These are phyloP conservation scores for Wickerhamomyces tratensis DNA, from an alignment of 805 yeast genomes.

Conservation along the genomic window DNA sequence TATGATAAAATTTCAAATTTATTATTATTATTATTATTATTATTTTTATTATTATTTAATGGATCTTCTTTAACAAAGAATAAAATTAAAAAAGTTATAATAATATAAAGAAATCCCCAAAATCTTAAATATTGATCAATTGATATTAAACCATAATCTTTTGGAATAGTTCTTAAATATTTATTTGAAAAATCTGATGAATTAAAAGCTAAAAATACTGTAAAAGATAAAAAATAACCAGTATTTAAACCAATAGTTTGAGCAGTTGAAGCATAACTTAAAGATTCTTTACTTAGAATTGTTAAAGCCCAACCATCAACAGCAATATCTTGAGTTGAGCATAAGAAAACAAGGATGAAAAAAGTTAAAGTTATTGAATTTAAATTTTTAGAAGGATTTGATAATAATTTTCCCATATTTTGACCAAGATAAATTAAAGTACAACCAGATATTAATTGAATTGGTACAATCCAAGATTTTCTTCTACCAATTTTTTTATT, in stretches of 20 bases:
- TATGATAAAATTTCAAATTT: conserved; percentile 3
- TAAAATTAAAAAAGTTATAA: conserved; percentile 53
- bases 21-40: conserved; percentile 33
- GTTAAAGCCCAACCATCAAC: conserved; percentile 99
- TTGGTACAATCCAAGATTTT: conserved; percentile 90
- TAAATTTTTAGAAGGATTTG: conserved; percentile 38
- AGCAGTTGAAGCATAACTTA: conserved; percentile 93
- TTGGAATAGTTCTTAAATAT: conserved; percentile 57
- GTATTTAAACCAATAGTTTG: conserved; percentile 92
- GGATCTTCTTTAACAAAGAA: conserved; percentile 68
- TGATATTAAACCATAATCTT: conserved; percentile 55
- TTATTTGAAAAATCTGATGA: conserved; percentile 90
- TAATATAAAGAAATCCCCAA: conserved; percentile 66
- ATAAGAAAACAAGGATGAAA: conserved; percentile 69
- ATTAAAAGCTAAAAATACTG: conserved; percentile 82
- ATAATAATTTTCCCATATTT: conserved; percentile 39
- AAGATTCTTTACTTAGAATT: conserved; percentile 62
- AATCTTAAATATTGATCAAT: conserved; percentile 67
- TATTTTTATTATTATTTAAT: conserved; percentile 25
- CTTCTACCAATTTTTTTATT: conserved; percentile 64
- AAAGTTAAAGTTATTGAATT: conserved; percentile 56
- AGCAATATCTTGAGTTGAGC: conserved; percentile 98
- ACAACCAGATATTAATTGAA: conserved; percentile 71
- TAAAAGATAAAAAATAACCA: conserved; percentile 87
- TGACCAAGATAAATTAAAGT: conserved; percentile 60